A percentile compares a stretch with the other conserved stretches of the same genome.
phyloP scores from a whole-genome alignment of 164 flowering plant species.

The Tetracentron sinense region DNA sequence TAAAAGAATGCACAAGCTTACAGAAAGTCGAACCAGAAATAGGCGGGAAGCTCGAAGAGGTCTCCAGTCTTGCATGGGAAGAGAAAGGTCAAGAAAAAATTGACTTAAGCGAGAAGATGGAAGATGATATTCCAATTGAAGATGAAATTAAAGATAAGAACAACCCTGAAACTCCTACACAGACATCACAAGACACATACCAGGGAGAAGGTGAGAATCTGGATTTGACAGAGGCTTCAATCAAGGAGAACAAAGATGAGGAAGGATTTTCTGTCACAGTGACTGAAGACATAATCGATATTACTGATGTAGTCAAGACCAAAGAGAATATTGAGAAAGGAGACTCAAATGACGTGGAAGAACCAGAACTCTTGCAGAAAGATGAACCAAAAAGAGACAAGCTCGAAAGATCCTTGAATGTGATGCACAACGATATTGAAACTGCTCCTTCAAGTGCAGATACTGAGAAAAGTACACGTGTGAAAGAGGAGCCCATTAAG shows the following conservation, averaged over 20 bases:
- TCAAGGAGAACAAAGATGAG: slow-evolving; percentile 7
- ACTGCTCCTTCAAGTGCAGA: slow-evolving; percentile 8
- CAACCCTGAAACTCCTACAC: slow-evolving; percentile 5
- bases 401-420: neutral
- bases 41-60: neutral
- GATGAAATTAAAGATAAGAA: slow-evolving; percentile 8
- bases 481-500: no score
- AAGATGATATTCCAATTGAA: no score
- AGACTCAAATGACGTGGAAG: slow-evolving; percentile 5
- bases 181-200: slow-evolving; percentile 7
- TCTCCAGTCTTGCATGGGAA: neutral
- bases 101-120: no score
- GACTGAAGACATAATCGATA: neutral
- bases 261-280: slow-evolving; percentile 4
- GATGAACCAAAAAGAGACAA: slow-evolving; percentile 4
- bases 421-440: slow-evolving; percentile 10
- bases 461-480: neutral
- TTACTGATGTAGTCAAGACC: no score
- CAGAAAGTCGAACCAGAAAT: neutral
- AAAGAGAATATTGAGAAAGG: neutral
- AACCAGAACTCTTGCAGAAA: slow-evolving; percentile 4
- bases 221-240: neutral
- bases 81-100: neutral
- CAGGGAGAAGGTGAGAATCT: neutral
- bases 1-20: neutral